Evolutionary conservation across 2,329 filamentous ascomycete species (phyloP).

Genomic region (Sclerotinia trifoliorum): DNA sequence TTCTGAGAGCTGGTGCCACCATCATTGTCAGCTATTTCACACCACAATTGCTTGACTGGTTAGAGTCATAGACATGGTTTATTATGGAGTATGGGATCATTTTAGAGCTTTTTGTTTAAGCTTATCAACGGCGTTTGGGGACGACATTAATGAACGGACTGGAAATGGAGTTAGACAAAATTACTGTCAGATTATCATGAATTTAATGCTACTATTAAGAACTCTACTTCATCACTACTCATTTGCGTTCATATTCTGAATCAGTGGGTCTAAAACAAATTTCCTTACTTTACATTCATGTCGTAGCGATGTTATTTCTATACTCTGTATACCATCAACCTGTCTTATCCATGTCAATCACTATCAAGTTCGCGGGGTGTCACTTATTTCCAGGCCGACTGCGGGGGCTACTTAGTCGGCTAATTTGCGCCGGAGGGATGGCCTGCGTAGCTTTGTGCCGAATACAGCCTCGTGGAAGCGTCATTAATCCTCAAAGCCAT

Average conservation of each 20-base stretch:
- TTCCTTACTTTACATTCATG: neutral
- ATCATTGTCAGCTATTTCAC: constrained; percentile 96
- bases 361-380: constrained; percentile 1
- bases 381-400: constrained; percentile 7
- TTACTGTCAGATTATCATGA: constrained; percentile 12
- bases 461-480: constrained; percentile 14
- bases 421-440: constrained; percentile 4
- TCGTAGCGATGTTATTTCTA: neutral
- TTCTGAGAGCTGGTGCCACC: constrained; percentile 85
- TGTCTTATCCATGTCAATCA: neutral
- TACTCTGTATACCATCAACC: neutral
- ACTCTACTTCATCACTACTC: neutral
- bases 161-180: constrained; percentile 22
- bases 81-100: neutral
- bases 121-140: constrained; percentile 14
- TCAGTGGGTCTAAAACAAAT: neutral
- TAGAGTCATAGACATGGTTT: constrained; percentile 48
- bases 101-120: neutral
- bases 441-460: constrained; percentile 7
- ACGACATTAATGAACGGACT: constrained; percentile 12
- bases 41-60: constrained; percentile 71
- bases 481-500: neutral
- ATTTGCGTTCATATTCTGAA: neutral
- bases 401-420: constrained; percentile 12
- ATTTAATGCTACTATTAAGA: neutral